Evolutionary conservation across 2,329 filamentous ascomycete genomes (phyloP), one percentile per base, ranked within the genome.

Genomic region (Colletotrichum filicis): DNA sequence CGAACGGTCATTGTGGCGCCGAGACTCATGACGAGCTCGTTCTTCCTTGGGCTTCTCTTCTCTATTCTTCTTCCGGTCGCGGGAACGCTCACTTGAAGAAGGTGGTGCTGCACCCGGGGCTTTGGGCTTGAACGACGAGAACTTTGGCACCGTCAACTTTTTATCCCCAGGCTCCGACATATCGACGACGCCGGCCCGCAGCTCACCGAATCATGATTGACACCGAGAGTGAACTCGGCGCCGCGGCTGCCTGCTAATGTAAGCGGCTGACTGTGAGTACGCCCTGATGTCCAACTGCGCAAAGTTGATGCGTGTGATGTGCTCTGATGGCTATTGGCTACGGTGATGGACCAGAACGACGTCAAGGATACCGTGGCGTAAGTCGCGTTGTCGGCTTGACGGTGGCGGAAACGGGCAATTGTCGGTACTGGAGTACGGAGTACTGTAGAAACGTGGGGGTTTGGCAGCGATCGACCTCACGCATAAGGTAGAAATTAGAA

Each of bases 61-160:
- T 14, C n/a, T 16, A 2, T 57, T 58, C 22, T 52, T 26, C n/a
- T 67, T 53, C 12, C 14, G 62, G 16, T 37, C 62, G 22, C 59
- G 68, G 52, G 53, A 26, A 14, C 65, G 37, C 68, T 73, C 49
- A 16, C 59, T 65, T 28, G 56, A 57, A 14, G 71, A 76, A 35
- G 73, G 64, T 55, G 60, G 22, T 76, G 74, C 35, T 76, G 74
- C 35, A 75, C 11, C 19, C 70, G 65, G 14, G 78, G 66, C 73
- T 87, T 88, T 73, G 88, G 89, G 63, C 76, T 89, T 92, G 84
- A 95, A 96, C 75, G 93, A 95, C 24, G 90, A 86, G 79, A 96
- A 95, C 77, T 92, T 94, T 11, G 94, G 93, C 26, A 93, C 85
- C 30, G 76, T 72, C 71, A 72, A 74, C 68, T 60, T 74, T 14